Percentiles rank a stretch among this genome's conserved stretches.
phyloP scores from a whole-genome alignment of 768 basidiomycete genomes.

The Boletus subparvulus region DNA sequence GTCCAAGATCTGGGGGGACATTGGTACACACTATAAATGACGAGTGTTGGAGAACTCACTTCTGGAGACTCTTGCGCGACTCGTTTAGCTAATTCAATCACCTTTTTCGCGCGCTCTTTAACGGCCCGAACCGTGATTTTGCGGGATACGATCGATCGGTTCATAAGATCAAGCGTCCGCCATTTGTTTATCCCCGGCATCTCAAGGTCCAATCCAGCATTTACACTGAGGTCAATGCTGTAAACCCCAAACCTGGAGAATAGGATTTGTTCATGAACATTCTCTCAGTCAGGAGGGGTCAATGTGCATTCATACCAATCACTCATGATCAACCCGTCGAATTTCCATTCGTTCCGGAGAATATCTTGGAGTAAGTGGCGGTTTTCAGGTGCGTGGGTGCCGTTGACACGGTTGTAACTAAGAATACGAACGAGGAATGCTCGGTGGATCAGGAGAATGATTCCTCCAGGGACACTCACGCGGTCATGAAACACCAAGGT shows the following conservation, averaged over 20 bases:
- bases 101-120: conserved; percentile 63
- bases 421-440: not conserved
- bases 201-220: conserved; percentile 79
- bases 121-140: conserved; percentile 67
- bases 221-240: conserved; percentile 59
- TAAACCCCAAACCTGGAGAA: conserved; percentile 68
- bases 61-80: conserved; percentile 67
- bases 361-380: conserved; percentile 56
- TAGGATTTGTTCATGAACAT: not conserved
- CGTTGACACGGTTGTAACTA: conserved; percentile 77
- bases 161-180: conserved; percentile 68
- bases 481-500: conserved; percentile 62
- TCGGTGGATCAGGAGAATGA: not conserved
- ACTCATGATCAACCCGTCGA: conserved; percentile 73
- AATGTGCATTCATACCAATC: conserved; percentile 60
- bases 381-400: conserved; percentile 69
- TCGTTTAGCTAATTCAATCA: conserved; percentile 68
- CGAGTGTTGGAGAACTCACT: conserved; percentile 31
- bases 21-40: not conserved
- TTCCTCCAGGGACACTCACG: conserved; percentile 40
- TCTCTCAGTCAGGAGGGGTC: not conserved
- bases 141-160: conserved; percentile 54
- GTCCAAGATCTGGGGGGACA: conserved; percentile 53
- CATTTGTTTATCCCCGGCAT: conserved; percentile 80
- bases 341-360: conserved; percentile 73